Evolutionary conservation across 345 rosid genomes (phyloP), one percentile per base, ranked within the genome.

Genomic region (Camelina neglecta): DNA sequence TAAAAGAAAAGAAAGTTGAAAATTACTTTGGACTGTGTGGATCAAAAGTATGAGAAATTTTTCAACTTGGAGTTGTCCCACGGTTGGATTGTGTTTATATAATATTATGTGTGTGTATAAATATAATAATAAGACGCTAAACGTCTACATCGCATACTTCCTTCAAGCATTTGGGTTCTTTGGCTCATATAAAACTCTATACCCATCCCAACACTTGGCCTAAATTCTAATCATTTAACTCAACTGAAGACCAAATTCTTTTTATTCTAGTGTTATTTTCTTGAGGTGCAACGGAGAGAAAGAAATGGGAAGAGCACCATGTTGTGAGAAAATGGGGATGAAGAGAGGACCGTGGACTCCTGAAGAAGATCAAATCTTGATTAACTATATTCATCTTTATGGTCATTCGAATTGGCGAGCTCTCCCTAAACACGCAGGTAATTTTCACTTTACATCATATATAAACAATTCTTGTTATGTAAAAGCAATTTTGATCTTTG

Each of bases 321-420:
- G 95, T 72, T 89, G 94, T 62, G 94, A 87, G 77, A 87, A 87
- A 68, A 85, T 84, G 87, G 94, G 91, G 55, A 60, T 89, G 82
- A 89, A 84, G 89, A 87, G 84, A 79, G 95, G 95, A 50, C 92
- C 95, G 7, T 89, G 95, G 95, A 86, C 90, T 42, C 75, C 85
- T 42, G 86, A 87, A 65, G 95, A 89, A 79, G 95, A 87, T 69
- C 86, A 69, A 16, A 73, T 87, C 58, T 81, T 89, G 59, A 73
- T 83, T 47, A 82, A 68, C 49, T 80, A 86, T 77, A 84, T 89
- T 78, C 84, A 80, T 20, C 80, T 72, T 26, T 67, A 83, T 58
- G 95, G 95, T 71, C 92, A 87, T 79, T 77, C 85, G 54, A 89
- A 89, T 50, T 89, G 95, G 95, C 75, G 95, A 44, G 92, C 92